Base-by-base conservation (phyloP, 2,329 filamentous ascomycete species). In the Juglanconis oblonga region DNA sequence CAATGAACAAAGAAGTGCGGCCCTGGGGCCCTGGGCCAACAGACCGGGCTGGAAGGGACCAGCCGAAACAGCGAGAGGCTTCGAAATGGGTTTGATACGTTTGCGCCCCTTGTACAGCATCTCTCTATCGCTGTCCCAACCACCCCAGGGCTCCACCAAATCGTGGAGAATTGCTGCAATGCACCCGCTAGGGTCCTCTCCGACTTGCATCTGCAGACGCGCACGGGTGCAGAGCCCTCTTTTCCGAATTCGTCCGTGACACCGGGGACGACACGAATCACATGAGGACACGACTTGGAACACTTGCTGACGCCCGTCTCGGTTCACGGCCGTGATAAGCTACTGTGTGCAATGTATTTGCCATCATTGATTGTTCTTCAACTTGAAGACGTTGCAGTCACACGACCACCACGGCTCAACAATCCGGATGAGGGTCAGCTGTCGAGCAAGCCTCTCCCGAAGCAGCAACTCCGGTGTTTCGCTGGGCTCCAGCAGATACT, bases 211-310 rank as follows among this genome's bases (percentile, higher is more conserved):
- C 54, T 44, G 49, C 50, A 61, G 38, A 49, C 13, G 35, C 36
- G 33, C 14, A 52, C 49, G 35, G 11, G 32, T 33, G 38, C 47
- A 47, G 36, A 35, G 52, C 58, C 36, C 42, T 32, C 24, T 40
- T 52, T 47, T 45, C 45, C 52, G 38, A 54, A 40, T 52, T 40
- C 48, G 13, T 32, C 48, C 47, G 24, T 35, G 36, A 55, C 7
- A 17, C 17, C 24, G 17, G 24, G 48, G 2, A 54, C 55, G 55
- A 61, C 54, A 59, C 53, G 60, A 57, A 62, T 56, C 53, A 62
- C 52, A 54, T 40, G 17, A 36, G 31, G n/a, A 52, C 60, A 62
- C 60, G 60, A 52, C 24, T 44, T 38, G 24, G 24, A 24, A 24
- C 24, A 24, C 24, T 40, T 36, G 33, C 14, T 38, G 44, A 47